Conservation (phyloP, 192 early-diverging fungal genomes). For the Rhizoclosmatium sp. region DNA sequence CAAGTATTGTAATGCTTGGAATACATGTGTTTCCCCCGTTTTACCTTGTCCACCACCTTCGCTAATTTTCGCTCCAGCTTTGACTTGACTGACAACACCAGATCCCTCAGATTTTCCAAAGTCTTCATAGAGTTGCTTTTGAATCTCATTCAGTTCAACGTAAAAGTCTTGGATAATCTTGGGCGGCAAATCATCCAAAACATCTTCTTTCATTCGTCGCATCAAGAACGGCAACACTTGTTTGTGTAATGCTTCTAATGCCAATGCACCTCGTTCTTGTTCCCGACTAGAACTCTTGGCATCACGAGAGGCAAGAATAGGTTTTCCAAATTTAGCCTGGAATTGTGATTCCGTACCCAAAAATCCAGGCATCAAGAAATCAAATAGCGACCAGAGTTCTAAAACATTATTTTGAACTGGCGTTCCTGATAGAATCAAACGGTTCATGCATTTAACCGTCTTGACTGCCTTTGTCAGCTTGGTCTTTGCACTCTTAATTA, state of each 20-base stretch:
- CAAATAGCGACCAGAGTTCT: constrained; percentile 98
- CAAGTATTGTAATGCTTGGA: constrained; percentile 97
- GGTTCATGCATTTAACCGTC: constrained; percentile 82
- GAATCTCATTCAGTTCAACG: constrained; percentile 91
- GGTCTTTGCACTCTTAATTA: constrained; percentile 94
- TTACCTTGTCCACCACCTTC: constrained; percentile 40
- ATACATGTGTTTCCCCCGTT: constrained; percentile 82
- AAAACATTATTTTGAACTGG: constrained; percentile 98
- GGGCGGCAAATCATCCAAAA: constrained; percentile 93
- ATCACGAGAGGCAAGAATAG: constrained; percentile 89
- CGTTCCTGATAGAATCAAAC: constrained; percentile 95
- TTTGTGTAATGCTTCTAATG: constrained; percentile 92
- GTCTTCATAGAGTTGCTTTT: constrained; percentile 92
- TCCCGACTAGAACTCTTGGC: constrained; percentile 73
- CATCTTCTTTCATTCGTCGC: constrained; percentile 97
- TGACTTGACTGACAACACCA: constrained; percentile 51
- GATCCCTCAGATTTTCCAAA: constrained; percentile 76
- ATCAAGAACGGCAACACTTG: constrained; percentile 96
- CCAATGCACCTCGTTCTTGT: constrained; percentile 76
- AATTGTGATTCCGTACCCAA: constrained; percentile 94
- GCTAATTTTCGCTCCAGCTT: constrained; percentile 2
- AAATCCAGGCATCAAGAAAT: constrained; percentile 99
- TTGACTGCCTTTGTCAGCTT: constrained; percentile 95
- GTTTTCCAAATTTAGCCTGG: constrained; percentile 92
- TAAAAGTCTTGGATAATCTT: constrained; percentile 99